These are phyloP conservation scores for Striga asiatica DNA, from an alignment of 257 asterid genomes.

Conservation along the genomic window DNA sequence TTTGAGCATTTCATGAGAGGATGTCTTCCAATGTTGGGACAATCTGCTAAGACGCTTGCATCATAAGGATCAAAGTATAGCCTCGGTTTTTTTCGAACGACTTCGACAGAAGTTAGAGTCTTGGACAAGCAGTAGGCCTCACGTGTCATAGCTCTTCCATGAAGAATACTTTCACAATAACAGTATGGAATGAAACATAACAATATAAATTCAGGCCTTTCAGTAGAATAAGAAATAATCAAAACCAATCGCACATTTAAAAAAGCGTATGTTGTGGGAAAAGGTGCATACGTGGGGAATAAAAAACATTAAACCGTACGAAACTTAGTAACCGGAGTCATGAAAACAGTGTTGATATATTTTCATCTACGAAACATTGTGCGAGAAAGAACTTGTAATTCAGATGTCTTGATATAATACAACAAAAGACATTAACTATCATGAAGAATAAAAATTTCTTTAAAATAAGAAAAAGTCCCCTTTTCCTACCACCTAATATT, in stretches of 20 bases:
- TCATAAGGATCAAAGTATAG: conserved; percentile 2
- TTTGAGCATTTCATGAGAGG: neutral
- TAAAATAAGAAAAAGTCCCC: neutral
- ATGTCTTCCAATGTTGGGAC: neutral
- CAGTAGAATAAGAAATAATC: neutral
- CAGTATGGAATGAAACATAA: neutral
- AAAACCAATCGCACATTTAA: neutral
- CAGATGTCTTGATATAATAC: neutral
- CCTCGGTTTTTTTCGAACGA: neutral
- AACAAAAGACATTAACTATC: too few relatives aligned
- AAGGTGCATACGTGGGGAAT: neutral
- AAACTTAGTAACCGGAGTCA: neutral
- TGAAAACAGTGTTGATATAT: neutral
- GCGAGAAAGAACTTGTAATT: neutral
- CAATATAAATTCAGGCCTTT: neutral
- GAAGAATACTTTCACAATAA: neutral
- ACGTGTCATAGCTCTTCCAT: neutral
- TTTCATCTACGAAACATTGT: neutral
- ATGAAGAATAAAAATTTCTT: neutral
- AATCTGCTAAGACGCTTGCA: neutral
- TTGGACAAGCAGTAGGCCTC: neutral
- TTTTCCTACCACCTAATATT: too few relatives aligned
- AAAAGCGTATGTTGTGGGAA: neutral
- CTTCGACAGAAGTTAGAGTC: neutral
- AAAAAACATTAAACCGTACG: neutral